These are phyloP conservation scores for Quercus rubra DNA, from an alignment of 306 rosid species.

Conservation along the genomic window DNA sequence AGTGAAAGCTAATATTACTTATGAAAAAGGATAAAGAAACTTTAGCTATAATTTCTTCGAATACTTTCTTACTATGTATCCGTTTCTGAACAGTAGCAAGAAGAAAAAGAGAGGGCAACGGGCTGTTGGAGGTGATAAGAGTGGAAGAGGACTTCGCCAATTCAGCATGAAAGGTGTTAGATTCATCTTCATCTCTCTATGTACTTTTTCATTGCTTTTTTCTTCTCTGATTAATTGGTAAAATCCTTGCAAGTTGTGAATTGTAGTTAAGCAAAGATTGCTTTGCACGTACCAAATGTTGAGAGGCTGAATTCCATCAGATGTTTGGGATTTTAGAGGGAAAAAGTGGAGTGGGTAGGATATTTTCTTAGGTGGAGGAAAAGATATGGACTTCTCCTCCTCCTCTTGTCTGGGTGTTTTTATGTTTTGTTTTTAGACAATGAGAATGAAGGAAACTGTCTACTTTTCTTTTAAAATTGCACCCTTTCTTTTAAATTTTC, in stretches of 20 bases:
- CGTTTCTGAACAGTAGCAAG: slow-evolving; percentile 48
- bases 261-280: not conserved
- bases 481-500: not conserved
- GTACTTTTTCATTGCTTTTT: not conserved
- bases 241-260: not conserved
- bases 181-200: slow-evolving; percentile 8
- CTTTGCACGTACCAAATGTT: slow-evolving; percentile 1
- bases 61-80: slow-evolving; percentile 16
- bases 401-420: not conserved
- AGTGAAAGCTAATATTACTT: not conserved
- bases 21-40: not conserved
- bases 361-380: not conserved
- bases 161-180: slow-evolving; percentile 93
- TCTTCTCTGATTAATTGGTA: not conserved
- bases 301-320: not conserved
- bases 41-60: not conserved
- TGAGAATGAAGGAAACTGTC: too few species aligned
- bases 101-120: slow-evolving; percentile 98
- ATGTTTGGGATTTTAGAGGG: not conserved
- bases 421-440: not conserved
- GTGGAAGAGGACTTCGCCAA: slow-evolving; percentile 98
- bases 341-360: not conserved
- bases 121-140: slow-evolving; percentile 91
- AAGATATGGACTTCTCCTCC: not conserved
- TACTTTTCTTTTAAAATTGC: not conserved